Conservation (phyloP, 352 stramenopile species). For the Phytophthora nicotianae region DNA sequence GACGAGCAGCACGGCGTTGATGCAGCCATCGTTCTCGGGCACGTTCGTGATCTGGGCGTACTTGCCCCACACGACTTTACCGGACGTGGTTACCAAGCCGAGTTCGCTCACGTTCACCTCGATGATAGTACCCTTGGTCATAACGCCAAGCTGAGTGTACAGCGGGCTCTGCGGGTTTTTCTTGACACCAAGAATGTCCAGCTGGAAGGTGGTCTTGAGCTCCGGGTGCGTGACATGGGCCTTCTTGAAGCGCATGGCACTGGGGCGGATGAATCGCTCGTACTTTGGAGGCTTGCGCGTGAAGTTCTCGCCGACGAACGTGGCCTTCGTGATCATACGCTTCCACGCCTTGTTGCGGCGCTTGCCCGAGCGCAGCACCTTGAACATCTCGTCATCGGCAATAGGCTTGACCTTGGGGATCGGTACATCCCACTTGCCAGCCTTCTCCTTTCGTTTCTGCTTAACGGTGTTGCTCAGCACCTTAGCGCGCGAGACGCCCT, state of each 20-base stretch:
- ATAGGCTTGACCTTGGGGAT: conserved; percentile 99
- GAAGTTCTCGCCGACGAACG: conserved; percentile 99
- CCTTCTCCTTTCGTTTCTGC: conserved; percentile 99
- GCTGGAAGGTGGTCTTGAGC: conserved; percentile 99
- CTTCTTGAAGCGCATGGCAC: conserved; percentile 99
- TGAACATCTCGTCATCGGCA: conserved; percentile 99
- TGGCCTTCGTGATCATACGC: conserved; percentile 92
- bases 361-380: conserved; percentile 97
- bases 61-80: conserved; percentile 99
- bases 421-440: conserved; percentile 99
- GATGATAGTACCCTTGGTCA: conserved; percentile 99
- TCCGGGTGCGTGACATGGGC: conserved; percentile 99
- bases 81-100: conserved; percentile 98
- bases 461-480: conserved; percentile 99
- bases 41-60: conserved; percentile 99
- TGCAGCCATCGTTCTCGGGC: conserved; percentile 99
- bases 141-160: conserved; percentile 98
- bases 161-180: conserved; percentile 98
- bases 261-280: conserved; percentile 99
- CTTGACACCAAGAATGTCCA: conserved; percentile 99
- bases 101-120: conserved; percentile 99
- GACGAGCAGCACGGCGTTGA: conserved; percentile 98
- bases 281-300: conserved; percentile 99
- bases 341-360: conserved; percentile 94
- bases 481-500: conserved; percentile 98